These are phyloP conservation scores for Wickerhamomyces chambardii DNA, from an alignment of 805 yeast species.

Conservation along the genomic window DNA sequence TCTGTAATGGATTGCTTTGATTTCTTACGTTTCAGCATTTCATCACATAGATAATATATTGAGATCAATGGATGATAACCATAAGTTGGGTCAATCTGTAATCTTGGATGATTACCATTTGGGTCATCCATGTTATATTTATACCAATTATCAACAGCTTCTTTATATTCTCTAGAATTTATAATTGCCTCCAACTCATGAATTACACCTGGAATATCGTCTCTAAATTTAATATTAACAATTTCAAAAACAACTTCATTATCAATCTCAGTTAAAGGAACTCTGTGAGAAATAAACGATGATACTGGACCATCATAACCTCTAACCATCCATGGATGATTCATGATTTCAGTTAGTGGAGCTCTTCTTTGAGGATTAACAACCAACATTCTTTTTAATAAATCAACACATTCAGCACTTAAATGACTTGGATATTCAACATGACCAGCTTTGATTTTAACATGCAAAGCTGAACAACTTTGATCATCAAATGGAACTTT, in stretches of 20 bases:
- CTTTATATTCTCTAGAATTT: constrained; percentile 55
- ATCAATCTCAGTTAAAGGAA: constrained; percentile 70
- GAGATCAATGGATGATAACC: constrained; percentile 87
- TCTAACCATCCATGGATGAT: constrained; percentile 92
- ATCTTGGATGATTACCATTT: constrained; percentile 1
- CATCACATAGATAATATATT: constrained; percentile 78
- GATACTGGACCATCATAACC: constrained; percentile 73
- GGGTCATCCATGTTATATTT: constrained; percentile 39
- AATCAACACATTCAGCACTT: constrained; percentile 70
- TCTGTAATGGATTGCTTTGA: constrained; percentile 38
- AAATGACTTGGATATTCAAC: constrained; percentile 86
- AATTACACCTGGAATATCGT: constrained; percentile 44
- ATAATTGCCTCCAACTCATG: constrained; percentile 50
- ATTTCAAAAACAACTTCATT: constrained; percentile 62
- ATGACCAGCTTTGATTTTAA: constrained; percentile 84
- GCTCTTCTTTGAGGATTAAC: constrained; percentile 85
- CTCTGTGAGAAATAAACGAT: constrained; percentile 67
- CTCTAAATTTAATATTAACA: constrained; percentile 70
- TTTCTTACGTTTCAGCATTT: constrained; percentile 64
- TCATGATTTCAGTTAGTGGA: constrained; percentile 62
- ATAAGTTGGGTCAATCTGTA: constrained; percentile 50
- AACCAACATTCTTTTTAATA: constrained; percentile 82
- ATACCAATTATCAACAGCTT: constrained; percentile 57
- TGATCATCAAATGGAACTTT: constrained; percentile 98
- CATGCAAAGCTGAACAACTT: constrained; percentile 84